These are phyloP conservation scores for Lepidium campestre DNA, from an alignment of 441 rosid species.

Conservation along the genomic window DNA sequence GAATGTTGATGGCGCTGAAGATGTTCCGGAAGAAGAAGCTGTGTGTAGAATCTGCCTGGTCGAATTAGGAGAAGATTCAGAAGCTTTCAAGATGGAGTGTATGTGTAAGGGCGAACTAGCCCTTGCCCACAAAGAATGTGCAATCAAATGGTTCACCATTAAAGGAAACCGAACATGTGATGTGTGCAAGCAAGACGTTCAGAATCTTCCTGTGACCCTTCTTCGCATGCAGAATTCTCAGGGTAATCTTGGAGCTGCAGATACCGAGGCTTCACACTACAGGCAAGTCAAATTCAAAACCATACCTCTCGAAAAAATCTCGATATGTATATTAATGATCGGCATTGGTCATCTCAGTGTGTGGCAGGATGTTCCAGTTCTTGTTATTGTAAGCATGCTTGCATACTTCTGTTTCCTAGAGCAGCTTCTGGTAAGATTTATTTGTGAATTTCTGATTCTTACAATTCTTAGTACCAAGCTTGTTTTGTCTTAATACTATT, in stretches of 20 bases:
- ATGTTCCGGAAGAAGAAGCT: slow-evolving; percentile 95
- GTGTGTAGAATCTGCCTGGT: slow-evolving; percentile 88
- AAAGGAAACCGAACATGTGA: slow-evolving; percentile 96
- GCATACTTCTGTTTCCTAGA: slow-evolving; percentile 94
- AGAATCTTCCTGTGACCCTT: slow-evolving; percentile 88
- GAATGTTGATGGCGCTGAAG: slow-evolving; percentile 57
- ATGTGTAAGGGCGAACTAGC: slow-evolving; percentile 97
- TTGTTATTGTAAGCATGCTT: slow-evolving; percentile 89
- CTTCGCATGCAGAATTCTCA: slow-evolving; percentile 55
- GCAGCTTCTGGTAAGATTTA: slow-evolving; percentile 72
- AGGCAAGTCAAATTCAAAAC: slow-evolving; percentile 22
- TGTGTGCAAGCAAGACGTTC: slow-evolving; percentile 92
- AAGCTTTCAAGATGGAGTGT: slow-evolving; percentile 95
- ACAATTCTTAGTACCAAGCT: not conserved
- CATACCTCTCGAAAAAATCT: not conserved
- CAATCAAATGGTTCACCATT: slow-evolving; percentile 94
- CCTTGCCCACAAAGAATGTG: slow-evolving; percentile 90
- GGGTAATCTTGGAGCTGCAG: slow-evolving; percentile 11
- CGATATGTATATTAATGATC: not conserved
- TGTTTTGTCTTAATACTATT: slow-evolving; percentile 9
- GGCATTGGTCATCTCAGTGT: slow-evolving; percentile 39
- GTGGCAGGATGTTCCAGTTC: slow-evolving; percentile 94
- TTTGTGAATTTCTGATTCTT: slow-evolving; percentile 52
- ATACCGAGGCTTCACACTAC: not conserved
- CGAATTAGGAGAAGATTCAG: slow-evolving; percentile 88